Evolutionary conservation across 768 basidiomycete genomes (phyloP), one percentile per base, ranked within the genome.

Genomic region (Sarcodon aspratus): DNA sequence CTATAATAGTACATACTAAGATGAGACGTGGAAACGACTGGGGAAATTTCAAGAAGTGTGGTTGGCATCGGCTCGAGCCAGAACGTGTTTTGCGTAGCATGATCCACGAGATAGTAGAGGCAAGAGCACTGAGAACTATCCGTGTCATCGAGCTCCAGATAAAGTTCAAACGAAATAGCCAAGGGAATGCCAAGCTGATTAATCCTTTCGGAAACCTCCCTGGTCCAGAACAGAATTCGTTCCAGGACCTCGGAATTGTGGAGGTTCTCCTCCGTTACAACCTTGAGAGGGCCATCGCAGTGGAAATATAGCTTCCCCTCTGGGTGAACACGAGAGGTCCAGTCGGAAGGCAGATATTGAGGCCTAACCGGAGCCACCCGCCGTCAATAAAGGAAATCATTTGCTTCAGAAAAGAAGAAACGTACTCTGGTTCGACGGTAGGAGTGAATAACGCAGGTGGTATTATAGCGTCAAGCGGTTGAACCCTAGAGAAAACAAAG

Each of bases 301-400:
- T 61, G 59, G 52, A 75, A 82, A 55, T 83, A 84, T 1, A 63
- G 52, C 53, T 79, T 73, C 9, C 82, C 82, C 54, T 83, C 82
- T 0, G 82, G 80, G 43, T 84, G 80, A 2, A 68, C 62, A 36
- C 69, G 60, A 4, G 65, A 55, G 1, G 61, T 58, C 82, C 82
- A 83, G 10, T 66, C 56, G 9, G 53, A 61, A 12, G 75, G 75
- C 32, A 78, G 61, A 53, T 76, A 74, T 21, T 51, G 57, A 1
- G 74, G 71, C 40, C 74, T 74, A 13, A 17, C 40, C 9, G 40
- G 40, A 42, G 27, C 21, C 21, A 27, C 5, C 21, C 2, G 21
- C 2, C 21, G 13, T 42, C 40, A n/a, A 27, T 27, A 13, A 42
- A 42, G 27, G 40, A 13, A 27, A 15, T 9, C 40, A 13, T 15